A percentile compares a stretch with the other conserved stretches of the same genome.
phyloP scores from a whole-genome alignment of 345 rosid genomes.

The Erucastrum elatum region DNA sequence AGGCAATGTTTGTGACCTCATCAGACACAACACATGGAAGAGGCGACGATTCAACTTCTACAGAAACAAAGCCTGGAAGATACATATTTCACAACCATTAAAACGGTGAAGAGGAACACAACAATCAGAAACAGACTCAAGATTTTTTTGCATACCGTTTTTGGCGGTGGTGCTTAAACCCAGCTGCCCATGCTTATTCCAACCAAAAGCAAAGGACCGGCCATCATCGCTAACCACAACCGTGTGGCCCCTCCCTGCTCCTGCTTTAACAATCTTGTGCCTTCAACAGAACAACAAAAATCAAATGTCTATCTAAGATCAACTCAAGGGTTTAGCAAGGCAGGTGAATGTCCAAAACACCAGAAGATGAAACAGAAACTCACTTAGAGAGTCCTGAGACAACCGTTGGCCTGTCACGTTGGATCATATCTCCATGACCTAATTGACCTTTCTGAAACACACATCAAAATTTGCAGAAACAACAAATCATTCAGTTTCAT shows the following conservation, averaged over 20 bases:
- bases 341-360: too few species aligned
- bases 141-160: slow-evolving; percentile 59
- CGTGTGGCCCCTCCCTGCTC: slow-evolving; percentile 77
- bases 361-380: slow-evolving; percentile 21
- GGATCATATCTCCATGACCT: slow-evolving; percentile 92
- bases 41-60: slow-evolving; percentile 77
- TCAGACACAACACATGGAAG: slow-evolving; percentile 78
- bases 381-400: slow-evolving; percentile 92
- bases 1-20: slow-evolving; percentile 72
- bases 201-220: slow-evolving; percentile 81
- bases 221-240: slow-evolving; percentile 83
- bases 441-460: slow-evolving; percentile 82
- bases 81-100: slow-evolving; percentile 1
- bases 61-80: slow-evolving; percentile 32
- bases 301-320: neutral
- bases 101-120: neutral
- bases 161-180: slow-evolving; percentile 74
- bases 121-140: neutral
- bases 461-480: slow-evolving; percentile 30
- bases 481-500: neutral
- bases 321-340: too few species aligned
- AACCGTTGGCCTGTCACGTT: slow-evolving; percentile 88
- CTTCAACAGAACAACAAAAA: slow-evolving; percentile 40
- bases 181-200: slow-evolving; percentile 97
- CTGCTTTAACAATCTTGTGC: slow-evolving; percentile 71